phyloP scores from a whole-genome alignment of 768 basidiomycete genomes.

The Boletus patriciae region DNA sequence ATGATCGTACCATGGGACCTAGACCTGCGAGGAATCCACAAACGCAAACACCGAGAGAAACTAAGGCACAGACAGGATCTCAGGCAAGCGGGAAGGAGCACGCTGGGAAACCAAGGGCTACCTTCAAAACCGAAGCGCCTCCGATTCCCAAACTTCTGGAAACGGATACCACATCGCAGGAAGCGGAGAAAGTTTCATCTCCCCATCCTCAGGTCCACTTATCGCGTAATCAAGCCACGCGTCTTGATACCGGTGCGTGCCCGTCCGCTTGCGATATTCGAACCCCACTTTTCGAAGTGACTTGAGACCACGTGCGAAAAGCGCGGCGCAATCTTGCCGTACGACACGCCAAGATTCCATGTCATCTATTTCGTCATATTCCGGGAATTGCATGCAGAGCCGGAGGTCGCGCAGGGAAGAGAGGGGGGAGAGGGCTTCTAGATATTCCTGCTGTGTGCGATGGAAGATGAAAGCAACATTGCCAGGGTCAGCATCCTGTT shows the following conservation, averaged over 20 bases:
- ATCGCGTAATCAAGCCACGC: constrained; percentile 37
- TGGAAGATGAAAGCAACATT: constrained; percentile 28
- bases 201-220: constrained; percentile 20
- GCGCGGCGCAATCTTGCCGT: constrained; percentile 28
- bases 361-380: constrained; percentile 34
- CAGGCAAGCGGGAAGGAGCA: background rate
- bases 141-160: constrained; percentile 37
- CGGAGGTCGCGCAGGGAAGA: constrained; percentile 30
- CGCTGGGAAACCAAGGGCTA: background rate
- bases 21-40: constrained; percentile 18
- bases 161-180: constrained; percentile 36
- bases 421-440: constrained; percentile 32
- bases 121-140: constrained; percentile 23
- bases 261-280: constrained; percentile 38
- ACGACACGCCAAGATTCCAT: constrained; percentile 33
- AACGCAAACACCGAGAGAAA: constrained; percentile 3
- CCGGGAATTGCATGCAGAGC: constrained; percentile 39
- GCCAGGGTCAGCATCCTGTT: constrained; percentile 33
- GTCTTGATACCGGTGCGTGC: constrained; percentile 37
- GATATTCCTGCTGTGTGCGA: constrained; percentile 36
- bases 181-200: constrained; percentile 21
- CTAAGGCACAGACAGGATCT: background rate
- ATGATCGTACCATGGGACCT: constrained; percentile 14
- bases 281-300: constrained; percentile 35
- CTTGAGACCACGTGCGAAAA: constrained; percentile 34